These are phyloP conservation scores for Amanita rubescens DNA, from an alignment of 768 basidiomycete species.

Conservation along the genomic window DNA sequence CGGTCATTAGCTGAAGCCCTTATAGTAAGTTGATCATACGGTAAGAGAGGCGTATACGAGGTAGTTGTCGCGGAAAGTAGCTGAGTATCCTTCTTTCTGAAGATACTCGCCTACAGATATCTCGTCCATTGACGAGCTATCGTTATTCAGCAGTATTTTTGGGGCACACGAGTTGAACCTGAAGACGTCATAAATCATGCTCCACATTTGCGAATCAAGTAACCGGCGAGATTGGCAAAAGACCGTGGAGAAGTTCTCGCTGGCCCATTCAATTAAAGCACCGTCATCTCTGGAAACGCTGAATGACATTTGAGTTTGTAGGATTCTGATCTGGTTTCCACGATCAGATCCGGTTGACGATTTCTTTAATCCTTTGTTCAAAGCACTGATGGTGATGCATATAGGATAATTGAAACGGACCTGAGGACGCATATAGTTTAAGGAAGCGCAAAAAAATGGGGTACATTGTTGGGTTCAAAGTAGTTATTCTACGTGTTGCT, in stretches of 20 bases:
- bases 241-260: too few relatives aligned
- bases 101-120: neutral
- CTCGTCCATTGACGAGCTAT: neutral
- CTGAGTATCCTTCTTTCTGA: neutral
- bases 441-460: neutral
- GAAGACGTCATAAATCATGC: too few relatives aligned
- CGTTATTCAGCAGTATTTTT: neutral
- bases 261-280: neutral
- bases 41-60: too few relatives aligned
- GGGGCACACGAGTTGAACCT: neutral
- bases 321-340: neutral
- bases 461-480: too few relatives aligned
- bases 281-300: neutral
- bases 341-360: neutral
- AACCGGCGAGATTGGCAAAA: neutral
- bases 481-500: too few relatives aligned
- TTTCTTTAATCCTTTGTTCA: too few relatives aligned
- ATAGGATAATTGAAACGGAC: too few relatives aligned
- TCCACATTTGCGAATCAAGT: neutral
- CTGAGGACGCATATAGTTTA: neutral
- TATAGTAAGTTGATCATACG: neutral
- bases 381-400: too few relatives aligned
- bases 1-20: conserved; percentile 70
- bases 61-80: neutral
- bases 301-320: neutral